Conservation (phyloP, 306 rosid genomes). For the Fagus crenata region DNA sequence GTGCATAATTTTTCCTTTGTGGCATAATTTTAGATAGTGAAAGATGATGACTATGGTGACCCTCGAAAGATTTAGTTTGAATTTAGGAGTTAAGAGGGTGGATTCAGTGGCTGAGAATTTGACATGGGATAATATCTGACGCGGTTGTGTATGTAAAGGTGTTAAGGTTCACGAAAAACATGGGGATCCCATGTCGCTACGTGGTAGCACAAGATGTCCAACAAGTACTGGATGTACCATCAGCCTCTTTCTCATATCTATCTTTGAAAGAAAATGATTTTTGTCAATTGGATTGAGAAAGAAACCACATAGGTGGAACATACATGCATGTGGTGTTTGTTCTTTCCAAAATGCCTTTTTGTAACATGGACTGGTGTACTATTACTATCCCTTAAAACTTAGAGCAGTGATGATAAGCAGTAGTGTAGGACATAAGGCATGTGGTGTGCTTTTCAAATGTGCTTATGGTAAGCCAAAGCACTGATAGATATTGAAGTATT, state of each 20-base stretch:
- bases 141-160: constrained; percentile 3
- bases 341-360: no score
- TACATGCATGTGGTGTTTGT: constrained; percentile 5
- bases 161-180: constrained; percentile 27
- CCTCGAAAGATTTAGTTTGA: not conserved
- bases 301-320: not conserved
- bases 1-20: no score
- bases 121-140: constrained; percentile 8
- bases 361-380: no score
- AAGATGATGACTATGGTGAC: not conserved
- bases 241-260: not conserved
- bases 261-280: constrained; percentile 2
- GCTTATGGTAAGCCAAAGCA: no score
- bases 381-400: no score
- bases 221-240: not conserved
- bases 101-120: constrained; percentile 26
- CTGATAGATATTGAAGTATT: no score
- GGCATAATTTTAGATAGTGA: not conserved
- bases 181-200: constrained; percentile 28
- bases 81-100: not conserved
- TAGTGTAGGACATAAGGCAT: not conserved
- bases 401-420: not conserved
- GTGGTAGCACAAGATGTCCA: constrained; percentile 19
- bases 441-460: not conserved
- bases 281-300: not conserved